Percentiles rank a stretch among this genome's conserved stretches.
phyloP scores from a whole-genome alignment of 176 grass and related monocot species.

The Phyllostachys edulis region DNA sequence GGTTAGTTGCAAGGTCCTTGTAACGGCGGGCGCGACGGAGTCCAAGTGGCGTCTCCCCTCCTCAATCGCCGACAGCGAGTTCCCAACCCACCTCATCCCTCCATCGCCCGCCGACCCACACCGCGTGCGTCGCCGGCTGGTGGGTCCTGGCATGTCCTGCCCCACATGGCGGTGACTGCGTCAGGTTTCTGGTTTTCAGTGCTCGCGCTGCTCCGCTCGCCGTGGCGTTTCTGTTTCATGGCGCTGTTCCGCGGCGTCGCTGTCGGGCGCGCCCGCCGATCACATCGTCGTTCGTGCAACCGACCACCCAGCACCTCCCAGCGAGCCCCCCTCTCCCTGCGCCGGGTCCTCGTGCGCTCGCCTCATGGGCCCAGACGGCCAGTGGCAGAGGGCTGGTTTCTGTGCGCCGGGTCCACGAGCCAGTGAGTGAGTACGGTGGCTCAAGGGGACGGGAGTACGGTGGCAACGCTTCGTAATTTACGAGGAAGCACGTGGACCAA shows the following conservation, averaged over 20 bases:
- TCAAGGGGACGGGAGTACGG: background rate
- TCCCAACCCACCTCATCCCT: background rate
- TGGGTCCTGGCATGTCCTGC: background rate
- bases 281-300: background rate
- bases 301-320: background rate
- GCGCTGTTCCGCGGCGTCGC: background rate
- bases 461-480: conserved; percentile 8
- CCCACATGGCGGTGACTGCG: background rate
- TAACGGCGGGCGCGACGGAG: background rate
- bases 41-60: background rate
- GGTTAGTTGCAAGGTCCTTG: conserved; percentile 14
- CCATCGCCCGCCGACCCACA: no score
- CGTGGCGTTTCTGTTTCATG: background rate
- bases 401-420: background rate
- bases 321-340: background rate
- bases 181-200: background rate
- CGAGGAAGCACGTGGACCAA: background rate
- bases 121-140: background rate
- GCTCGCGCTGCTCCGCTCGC: background rate
- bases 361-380: background rate
- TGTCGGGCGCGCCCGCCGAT: background rate
- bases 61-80: conserved; percentile 19
- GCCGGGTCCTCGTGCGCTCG: background rate
- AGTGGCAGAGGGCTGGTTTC: background rate
- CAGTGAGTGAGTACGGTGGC: background rate